phyloP scores from a whole-genome alignment of 257 asterid genomes.

The Solanum habrochaites region DNA sequence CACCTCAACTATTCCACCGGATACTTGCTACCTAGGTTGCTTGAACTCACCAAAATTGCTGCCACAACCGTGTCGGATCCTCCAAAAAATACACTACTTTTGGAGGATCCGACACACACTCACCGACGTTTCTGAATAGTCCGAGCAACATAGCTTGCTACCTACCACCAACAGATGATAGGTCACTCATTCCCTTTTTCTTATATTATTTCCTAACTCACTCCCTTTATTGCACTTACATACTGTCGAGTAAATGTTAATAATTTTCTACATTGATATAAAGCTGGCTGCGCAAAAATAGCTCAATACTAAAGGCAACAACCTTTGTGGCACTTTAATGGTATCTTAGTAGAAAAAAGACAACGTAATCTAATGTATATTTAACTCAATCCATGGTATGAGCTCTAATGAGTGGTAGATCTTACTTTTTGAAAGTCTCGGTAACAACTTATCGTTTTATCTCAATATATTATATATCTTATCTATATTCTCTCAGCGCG shows the following conservation, averaged over 20 bases:
- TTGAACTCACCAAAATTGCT: not conserved
- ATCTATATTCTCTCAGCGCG: too few species aligned
- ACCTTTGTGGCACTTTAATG: not conserved
- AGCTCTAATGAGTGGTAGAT: too few species aligned
- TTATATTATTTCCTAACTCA: not conserved
- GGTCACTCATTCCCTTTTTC: not conserved
- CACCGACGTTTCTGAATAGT: too few species aligned
- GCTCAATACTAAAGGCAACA: not conserved
- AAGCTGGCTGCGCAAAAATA: not conserved
- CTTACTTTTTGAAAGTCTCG: too few species aligned
- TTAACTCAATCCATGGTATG: too few species aligned
- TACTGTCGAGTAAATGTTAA: not conserved
- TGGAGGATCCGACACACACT: too few species aligned
- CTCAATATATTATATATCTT: too few species aligned
- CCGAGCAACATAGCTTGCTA: not conserved
- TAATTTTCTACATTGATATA: not conserved
- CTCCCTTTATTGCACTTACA: not conserved
- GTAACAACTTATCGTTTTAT: too few species aligned
- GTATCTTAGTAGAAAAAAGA: too few species aligned
- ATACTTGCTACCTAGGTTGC: not conserved
- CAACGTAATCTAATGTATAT: too few species aligned
- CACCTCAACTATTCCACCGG: not conserved
- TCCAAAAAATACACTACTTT: too few species aligned
- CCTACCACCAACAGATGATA: not conserved
- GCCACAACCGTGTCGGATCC: too few species aligned